Evolutionary conservation across 2,329 filamentous ascomycete genomes (phyloP), one percentile per base, ranked within the genome.

Genomic region (Apiospora kogelbergensis): DNA sequence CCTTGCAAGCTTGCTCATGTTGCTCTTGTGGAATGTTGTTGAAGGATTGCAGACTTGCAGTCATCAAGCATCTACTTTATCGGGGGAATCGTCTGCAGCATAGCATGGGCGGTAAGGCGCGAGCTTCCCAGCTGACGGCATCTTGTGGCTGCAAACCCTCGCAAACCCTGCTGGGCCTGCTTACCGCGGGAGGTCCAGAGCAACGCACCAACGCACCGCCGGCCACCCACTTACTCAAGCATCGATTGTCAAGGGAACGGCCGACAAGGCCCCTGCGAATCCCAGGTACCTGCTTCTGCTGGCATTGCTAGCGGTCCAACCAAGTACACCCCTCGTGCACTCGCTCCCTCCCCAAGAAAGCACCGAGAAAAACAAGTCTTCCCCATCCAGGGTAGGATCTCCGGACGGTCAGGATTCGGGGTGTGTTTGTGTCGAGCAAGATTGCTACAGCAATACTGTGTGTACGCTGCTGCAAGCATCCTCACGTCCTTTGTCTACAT

Each of bases 321-420:
- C 30, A 37, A 60, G 53, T 60, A 60, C 53, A 53, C 46, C 26
- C 22, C 22, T 15, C 24, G 46, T 53, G 46, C 46, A 57, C 26
- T 57, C 48, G 15, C 17, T 33, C 53, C n/a, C 26, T 57, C 48
- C 9, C 53, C 30, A 60, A 37, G 17, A 60, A 60, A 37, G 30
- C 30, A 37, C 53, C 53, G 53, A n/a, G 20, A 37, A 60, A 60
- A 60, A 60, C 48, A 60, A 37, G 53, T 37, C 53, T 60, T 60
- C 53, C 53, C 53, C 53, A 60, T 33, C 26, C 33, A 60, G 53
- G 53, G 53, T 60, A 60, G 53, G 53, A 60, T 60, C 53, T 60
- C 53, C 53, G 30, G 53, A 60, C 53, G 53, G 30, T 60, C 5
- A 60, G 53, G 30, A 13, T n/a, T 60, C 53, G 53, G 53, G 37